Evolutionary conservation across 1,284 basidiomycete genomes (phyloP).

Genomic region (Coniophora puteana): DNA sequence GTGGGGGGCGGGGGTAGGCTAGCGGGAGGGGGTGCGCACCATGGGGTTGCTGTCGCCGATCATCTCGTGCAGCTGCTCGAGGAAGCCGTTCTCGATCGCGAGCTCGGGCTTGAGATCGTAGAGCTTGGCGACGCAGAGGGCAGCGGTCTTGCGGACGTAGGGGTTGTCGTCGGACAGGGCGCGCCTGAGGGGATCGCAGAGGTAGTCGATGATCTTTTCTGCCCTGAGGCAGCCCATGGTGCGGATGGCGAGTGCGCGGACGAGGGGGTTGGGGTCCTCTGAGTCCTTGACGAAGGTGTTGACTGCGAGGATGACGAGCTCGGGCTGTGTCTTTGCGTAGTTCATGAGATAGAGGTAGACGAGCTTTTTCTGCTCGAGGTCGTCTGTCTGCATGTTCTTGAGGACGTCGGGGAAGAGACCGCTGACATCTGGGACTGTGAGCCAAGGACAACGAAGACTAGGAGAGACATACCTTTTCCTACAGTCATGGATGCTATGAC

Average conservation of each 20-base stretch:
- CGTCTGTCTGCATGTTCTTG: slow-evolving; percentile 98
- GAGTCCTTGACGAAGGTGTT: slow-evolving; percentile 99
- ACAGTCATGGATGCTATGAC: slow-evolving; percentile 97
- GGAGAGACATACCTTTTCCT: slow-evolving; percentile 65
- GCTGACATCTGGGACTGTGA: slow-evolving; percentile 67
- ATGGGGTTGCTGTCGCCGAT: slow-evolving; percentile 96
- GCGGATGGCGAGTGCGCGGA: slow-evolving; percentile 93
- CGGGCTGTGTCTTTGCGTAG: slow-evolving; percentile 97
- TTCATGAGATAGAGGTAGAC: slow-evolving; percentile 99
- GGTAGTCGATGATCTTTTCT: slow-evolving; percentile 98
- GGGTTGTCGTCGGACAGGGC: slow-evolving; percentile 94
- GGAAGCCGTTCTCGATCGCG: slow-evolving; percentile 92
- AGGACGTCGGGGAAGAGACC: slow-evolving; percentile 97
- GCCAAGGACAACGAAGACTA: slow-evolving; percentile 9
- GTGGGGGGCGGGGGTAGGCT: no score
- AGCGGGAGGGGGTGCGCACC: slow-evolving; percentile 45
- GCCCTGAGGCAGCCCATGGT: slow-evolving; percentile 98
- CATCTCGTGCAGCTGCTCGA: slow-evolving; percentile 88
- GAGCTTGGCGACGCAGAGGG: slow-evolving; percentile 93
- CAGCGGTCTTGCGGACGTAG: slow-evolving; percentile 96
- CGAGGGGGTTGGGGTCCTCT: slow-evolving; percentile 94
- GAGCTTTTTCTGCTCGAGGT: slow-evolving; percentile 94
- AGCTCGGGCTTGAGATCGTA: slow-evolving; percentile 96
- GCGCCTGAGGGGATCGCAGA: slow-evolving; percentile 90
- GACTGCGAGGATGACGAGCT: slow-evolving; percentile 95